A percentile compares a stretch with the other conserved stretches of the same genome.
phyloP scores from a whole-genome alignment of 352 stramenopile species.

The Globisporangium paddicum region DNA sequence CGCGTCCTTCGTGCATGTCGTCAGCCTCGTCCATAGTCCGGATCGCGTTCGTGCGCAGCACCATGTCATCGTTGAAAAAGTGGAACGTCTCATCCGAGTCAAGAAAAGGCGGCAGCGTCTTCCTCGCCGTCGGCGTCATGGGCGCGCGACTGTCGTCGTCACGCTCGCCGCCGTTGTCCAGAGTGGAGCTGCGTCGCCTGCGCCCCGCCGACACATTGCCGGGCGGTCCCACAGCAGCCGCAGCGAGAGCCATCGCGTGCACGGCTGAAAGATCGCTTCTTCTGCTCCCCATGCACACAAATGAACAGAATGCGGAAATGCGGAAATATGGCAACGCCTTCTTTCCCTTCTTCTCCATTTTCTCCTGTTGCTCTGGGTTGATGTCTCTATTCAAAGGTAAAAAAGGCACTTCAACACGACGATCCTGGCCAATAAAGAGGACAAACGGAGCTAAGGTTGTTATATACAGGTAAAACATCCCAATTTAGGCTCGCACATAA shows the following conservation, averaged over 20 bases:
- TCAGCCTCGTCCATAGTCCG: slow-evolving; percentile 22
- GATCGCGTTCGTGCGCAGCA: slow-evolving; percentile 60
- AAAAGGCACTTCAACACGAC: not conserved
- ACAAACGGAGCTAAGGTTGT: not conserved
- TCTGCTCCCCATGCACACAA: slow-evolving; percentile 5
- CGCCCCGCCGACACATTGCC: not conserved
- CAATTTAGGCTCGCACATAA: not conserved
- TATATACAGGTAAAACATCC: not conserved
- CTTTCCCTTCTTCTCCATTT: not conserved
- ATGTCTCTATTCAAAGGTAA: not conserved
- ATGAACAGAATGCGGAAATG: slow-evolving; percentile 1
- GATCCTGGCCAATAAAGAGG: not conserved
- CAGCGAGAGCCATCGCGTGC: not conserved
- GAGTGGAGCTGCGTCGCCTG: slow-evolving; percentile 4
- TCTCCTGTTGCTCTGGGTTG: not conserved
- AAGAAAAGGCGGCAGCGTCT: slow-evolving; percentile 22
- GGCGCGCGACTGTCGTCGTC: slow-evolving; percentile 2
- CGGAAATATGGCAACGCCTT: not conserved
- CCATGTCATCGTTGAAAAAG: slow-evolving; percentile 61
- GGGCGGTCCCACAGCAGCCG: not conserved
- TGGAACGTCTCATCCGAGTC: slow-evolving; percentile 60
- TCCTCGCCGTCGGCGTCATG: slow-evolving; percentile 8
- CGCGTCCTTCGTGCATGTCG: not conserved
- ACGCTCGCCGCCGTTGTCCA: slow-evolving; percentile 1
- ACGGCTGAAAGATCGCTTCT: slow-evolving; percentile 7